Base-by-base conservation (phyloP, 768 basidiomycete genomes). In the Boletus eberwhitei region DNA sequence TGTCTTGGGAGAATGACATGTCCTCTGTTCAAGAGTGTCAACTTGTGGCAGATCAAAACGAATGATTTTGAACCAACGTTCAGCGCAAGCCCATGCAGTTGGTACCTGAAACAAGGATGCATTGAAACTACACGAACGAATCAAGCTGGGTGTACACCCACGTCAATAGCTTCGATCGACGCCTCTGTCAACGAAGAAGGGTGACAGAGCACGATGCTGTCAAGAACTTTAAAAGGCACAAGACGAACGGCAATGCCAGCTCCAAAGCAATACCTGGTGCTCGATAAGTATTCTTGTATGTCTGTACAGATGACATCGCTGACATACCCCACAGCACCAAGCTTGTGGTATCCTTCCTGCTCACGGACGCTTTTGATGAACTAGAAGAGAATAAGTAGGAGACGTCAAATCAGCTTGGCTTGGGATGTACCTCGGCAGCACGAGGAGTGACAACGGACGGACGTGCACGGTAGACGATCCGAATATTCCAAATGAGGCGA, bases 321-420 rank as follows among this genome's bases (percentile, higher is more conserved):
- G 7, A 54, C 64, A 13, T 67, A 79, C 69, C 79, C 80, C 19
- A 76, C 70, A 14, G 73, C 70, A 0, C 77, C 77, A 31, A 81
- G 67, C 57, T 67, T 73, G 42, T 64, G 61, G 47, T 79, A 77
- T 21, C 68, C 70, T 43, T 74, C 70, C 44, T 74, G 70, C 32
- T 70, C 64, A 55, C 71, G 74, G 2, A 81, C 52, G 29, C 55
- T 64, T 46, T 68, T 65, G 26, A 74, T 65, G 64, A 76, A 75
- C 74, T 75, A 34, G 47, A 24, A 41, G 29, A 9, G 12, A 17
- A 19, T 53, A 8, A 43, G 35, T 8, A 17, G 14, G 34, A 45
- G 22, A n/a, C 4, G 21, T 12, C 6, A 8, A 14, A 37, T 17
- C 6, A 22, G 24, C 3, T 43, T n/a, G 6, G 17, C 31, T 43